These are phyloP conservation scores for Colletotrichum sp. DNA, from an alignment of 2,329 filamentous ascomycete species.

Conservation along the genomic window DNA sequence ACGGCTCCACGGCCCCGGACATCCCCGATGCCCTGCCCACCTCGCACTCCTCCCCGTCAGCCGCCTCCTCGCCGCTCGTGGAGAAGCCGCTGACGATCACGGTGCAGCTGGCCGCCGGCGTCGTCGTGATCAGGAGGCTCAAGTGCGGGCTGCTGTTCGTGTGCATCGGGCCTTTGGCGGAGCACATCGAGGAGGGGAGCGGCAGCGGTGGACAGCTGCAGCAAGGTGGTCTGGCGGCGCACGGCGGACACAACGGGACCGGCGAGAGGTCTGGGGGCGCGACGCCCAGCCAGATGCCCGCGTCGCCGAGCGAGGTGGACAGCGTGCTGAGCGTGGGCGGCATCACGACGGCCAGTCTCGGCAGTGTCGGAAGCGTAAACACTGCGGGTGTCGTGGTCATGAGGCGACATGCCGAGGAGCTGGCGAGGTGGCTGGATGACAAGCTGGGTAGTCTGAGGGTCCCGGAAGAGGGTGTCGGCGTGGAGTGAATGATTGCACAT, in stretches of 20 bases:
- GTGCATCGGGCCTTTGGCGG: slow-evolving; percentile 56
- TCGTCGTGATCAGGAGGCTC: slow-evolving; percentile 64
- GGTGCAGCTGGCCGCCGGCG: slow-evolving; percentile 62
- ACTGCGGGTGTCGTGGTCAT: slow-evolving; percentile 55
- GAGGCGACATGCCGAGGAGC: slow-evolving; percentile 62
- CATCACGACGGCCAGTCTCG: slow-evolving; percentile 46
- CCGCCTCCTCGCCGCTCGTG: slow-evolving; percentile 15
- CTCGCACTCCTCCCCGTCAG: slow-evolving; percentile 29
- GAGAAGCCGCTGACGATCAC: slow-evolving; percentile 53
- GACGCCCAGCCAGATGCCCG: slow-evolving; percentile 26
- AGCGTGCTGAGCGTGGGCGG: slow-evolving; percentile 52
- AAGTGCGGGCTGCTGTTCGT: slow-evolving; percentile 67
- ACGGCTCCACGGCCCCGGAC: slow-evolving; percentile 49
- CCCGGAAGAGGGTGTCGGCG: slow-evolving; percentile 56
- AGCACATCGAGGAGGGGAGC: slow-evolving; percentile 21
- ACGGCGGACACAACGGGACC: slow-evolving; percentile 2
- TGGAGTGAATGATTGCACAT: slow-evolving; percentile 24
- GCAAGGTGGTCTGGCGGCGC: neutral
- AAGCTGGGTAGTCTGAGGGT: slow-evolving; percentile 59
- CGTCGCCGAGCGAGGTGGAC: slow-evolving; percentile 48
- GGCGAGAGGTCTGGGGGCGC: slow-evolving; percentile 32
- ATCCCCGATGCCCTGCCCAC: slow-evolving; percentile 48
- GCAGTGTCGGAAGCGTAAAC: slow-evolving; percentile 41
- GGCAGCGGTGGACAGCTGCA: slow-evolving; percentile 19
- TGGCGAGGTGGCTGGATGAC: slow-evolving; percentile 66